These are phyloP conservation scores for Flaveria linearis DNA, from an alignment of 129 eudicot genomes.

Conservation along the genomic window DNA sequence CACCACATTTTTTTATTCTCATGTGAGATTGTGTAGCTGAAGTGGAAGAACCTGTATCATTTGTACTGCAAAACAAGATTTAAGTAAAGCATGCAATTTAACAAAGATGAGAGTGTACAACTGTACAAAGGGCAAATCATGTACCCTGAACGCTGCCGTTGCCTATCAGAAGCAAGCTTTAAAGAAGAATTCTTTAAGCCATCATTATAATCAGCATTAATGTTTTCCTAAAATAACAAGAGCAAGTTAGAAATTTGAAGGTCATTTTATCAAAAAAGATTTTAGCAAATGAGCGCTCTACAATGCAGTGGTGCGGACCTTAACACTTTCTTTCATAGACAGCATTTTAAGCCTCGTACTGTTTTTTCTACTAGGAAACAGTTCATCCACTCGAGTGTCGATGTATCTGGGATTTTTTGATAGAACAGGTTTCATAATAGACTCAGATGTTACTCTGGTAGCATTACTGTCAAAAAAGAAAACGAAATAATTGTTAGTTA, in stretches of 20 bases:
- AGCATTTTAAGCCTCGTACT: conserved; percentile 41
- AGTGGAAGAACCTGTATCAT: conserved; percentile 41
- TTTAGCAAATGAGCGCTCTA: background rate
- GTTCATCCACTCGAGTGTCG: conserved; percentile 62
- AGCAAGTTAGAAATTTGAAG: background rate
- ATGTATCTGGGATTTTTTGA: conserved; percentile 59
- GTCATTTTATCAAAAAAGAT: background rate
- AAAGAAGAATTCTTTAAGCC: conserved; percentile 22
- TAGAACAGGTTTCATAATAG: conserved; percentile 36
- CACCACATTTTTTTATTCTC: conserved; percentile 35
- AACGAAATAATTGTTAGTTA: background rate
- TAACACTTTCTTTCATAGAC: conserved; percentile 39
- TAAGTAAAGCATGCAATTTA: conserved; percentile 19
- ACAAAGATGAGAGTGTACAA: background rate
- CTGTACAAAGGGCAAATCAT: background rate
- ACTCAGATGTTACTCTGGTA: conserved; percentile 41
- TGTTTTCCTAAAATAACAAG: conserved; percentile 37
- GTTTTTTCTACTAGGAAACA: conserved; percentile 57
- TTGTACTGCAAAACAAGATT: conserved; percentile 41
- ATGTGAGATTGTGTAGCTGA: conserved; percentile 39
- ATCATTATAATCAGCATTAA: conserved; percentile 33
- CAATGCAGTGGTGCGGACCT: conserved; percentile 38
- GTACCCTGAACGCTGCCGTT: conserved; percentile 37
- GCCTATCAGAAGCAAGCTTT: conserved; percentile 34
- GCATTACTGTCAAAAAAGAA: background rate